These are phyloP conservation scores for Irpex sp. DNA, from an alignment of 1,284 basidiomycete genomes.

Conservation along the genomic window DNA sequence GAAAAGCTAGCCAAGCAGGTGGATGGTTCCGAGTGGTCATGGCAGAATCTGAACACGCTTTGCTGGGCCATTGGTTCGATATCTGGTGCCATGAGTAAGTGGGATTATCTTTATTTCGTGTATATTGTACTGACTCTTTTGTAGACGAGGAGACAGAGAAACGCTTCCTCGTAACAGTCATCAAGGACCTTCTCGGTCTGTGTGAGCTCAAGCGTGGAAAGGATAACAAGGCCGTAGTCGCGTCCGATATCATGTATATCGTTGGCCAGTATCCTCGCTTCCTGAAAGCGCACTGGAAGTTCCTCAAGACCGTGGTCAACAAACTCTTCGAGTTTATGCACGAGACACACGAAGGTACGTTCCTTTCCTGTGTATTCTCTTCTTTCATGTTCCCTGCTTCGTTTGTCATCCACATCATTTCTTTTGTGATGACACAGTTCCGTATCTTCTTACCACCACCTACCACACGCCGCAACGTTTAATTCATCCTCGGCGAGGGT, in stretches of 20 bases:
- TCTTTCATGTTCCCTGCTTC: slow-evolving; percentile 1
- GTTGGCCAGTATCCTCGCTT: slow-evolving; percentile 99
- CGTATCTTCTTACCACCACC: background rate
- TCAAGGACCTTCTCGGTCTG: slow-evolving; percentile 95
- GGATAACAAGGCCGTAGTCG: slow-evolving; percentile 99
- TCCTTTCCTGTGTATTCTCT: slow-evolving; percentile 1
- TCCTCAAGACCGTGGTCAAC: slow-evolving; percentile 99
- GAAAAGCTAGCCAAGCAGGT: slow-evolving; percentile 98
- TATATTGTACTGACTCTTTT: slow-evolving; percentile 8
- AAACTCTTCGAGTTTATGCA: slow-evolving; percentile 99
- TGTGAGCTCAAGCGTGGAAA: slow-evolving; percentile 99
- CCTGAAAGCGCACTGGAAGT: slow-evolving; percentile 99
- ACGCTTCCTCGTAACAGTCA: slow-evolving; percentile 97
- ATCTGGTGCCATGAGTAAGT: slow-evolving; percentile 97
- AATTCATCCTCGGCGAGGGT: background rate
- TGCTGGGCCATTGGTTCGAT: slow-evolving; percentile 99
- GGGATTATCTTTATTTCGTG: slow-evolving; percentile 4
- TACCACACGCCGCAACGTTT: background rate
- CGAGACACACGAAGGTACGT: slow-evolving; percentile 92
- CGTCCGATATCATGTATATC: slow-evolving; percentile 99
- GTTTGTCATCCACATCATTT: slow-evolving; percentile 8
- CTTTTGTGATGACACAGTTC: background rate
- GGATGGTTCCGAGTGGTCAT: slow-evolving; percentile 97
- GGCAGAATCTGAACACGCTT: slow-evolving; percentile 98
- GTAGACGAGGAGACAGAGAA: slow-evolving; percentile 97